Base-by-base conservation (phyloP, 2,329 filamentous ascomycete species). In the Scedosporium minutisporum region DNA sequence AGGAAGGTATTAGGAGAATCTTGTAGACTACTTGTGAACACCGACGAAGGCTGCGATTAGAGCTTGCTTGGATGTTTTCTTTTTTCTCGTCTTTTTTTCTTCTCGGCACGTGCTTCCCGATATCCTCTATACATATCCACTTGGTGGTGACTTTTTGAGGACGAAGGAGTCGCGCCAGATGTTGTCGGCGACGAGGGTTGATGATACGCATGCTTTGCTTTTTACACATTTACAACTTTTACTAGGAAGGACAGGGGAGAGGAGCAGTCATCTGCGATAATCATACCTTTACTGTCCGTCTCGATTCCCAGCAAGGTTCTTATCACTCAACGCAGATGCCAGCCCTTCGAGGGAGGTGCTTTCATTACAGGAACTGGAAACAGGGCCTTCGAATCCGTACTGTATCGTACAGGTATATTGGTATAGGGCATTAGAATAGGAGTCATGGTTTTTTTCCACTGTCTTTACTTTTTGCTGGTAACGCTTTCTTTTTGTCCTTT, bases 341-440 rank as follows among this genome's bases (percentile, higher is more conserved):
- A 14, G 18, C n/a, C 18, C 44, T 21, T 10, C 5, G 21, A 27
- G 16, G 51, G 23, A 21, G 51, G 23, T 6, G 23, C 14, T 14
- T 23, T 21, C 21, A 29, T 57, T 29, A 23, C 9, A 23, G 25
- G 55, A 27, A 33, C 55, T 58, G 33, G 55, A 38, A 33, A 58
- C 27, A 58, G 27, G 25, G 23, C 57, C 57, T 55, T 55, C 51
- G 27, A 33, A 23, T 62, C 29, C 60, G 57, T 57, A 58, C 44
- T 58, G 51, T 61, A 48, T 33, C 29, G 29, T 44, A 48, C 58
- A 33, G 21, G 51, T 38, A 42, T 25, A 61, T 57, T 51, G 44
- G 64, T 57, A 25, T 53, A 46, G 57, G 48, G 64, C 65, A 66
- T 65, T 66, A 61, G 65, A 64, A 60, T 63, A 62, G 64, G 58